Base-by-base conservation (phyloP, 208 protist genomes). In the Leishmania tarentolae region DNA sequence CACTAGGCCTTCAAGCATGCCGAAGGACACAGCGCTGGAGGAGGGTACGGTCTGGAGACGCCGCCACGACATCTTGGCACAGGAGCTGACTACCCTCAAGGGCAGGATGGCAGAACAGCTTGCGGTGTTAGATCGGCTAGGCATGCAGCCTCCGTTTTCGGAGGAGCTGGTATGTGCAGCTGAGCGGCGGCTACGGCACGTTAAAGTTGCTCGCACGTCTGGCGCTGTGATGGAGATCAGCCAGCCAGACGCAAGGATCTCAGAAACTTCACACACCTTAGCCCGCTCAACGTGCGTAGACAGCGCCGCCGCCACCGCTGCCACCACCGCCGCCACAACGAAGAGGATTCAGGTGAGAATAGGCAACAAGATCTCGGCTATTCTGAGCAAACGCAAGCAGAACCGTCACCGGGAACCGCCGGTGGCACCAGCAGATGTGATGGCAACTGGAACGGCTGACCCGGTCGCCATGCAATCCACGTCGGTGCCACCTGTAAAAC, bases 61-160 rank as follows among this genome's bases (percentile, higher is more conserved):
- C 24, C 82, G 87, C 9, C 57, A 88, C 57, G 83, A 88, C 53
- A 71, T 42, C 35, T 76, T 96, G 9, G 86, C 83, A 56, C 69
- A 65, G 47, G 85, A 93, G 78, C 82, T 96, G 63, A 82, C 84
- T 0, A 75, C 24, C 9, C 81, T 86, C 57, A 96, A 94, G 86
- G 53, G 70, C 9, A 44, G 72, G n/a, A 73, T 92, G 70, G 91
- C 89, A 5, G 88, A 94, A 79, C 91, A 94, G 79, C 78, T 87
- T 35, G 82, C 90, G 21, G 87, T 94, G 40, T 69, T 96, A 53
- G 93, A 96, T 69, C 85, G 89, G 35, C 84, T 96, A 24, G 90
- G 90, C 5, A 63, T 94, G 28, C 69, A 42, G n/a, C 83, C 86
- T 52, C 93, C 93, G 24, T 94, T 88, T 72, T 78, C 85, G 4